phyloP scores from a whole-genome alignment of 805 yeast species.

The Nakazawaea wickerhamii region DNA sequence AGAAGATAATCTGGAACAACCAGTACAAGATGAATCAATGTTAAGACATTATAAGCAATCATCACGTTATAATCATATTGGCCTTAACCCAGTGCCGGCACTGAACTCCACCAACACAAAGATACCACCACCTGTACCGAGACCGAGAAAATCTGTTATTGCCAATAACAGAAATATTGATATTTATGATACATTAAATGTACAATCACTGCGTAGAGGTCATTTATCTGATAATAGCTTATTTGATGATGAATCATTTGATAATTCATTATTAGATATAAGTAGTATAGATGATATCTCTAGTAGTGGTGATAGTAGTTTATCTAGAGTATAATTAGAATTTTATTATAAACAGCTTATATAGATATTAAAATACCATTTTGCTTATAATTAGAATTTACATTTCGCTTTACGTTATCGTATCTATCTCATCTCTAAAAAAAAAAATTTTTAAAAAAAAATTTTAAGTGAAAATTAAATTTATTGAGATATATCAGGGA shows the following conservation, averaged over 20 bases:
- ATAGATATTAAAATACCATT: neutral
- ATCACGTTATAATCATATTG: conserved; percentile 9
- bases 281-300: conserved; percentile 12
- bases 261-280: conserved; percentile 9
- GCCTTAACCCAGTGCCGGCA: conserved; percentile 4
- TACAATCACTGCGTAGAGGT: neutral
- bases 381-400: too few relatives aligned
- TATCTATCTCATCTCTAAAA: too few relatives aligned
- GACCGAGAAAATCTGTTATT: conserved; percentile 4
- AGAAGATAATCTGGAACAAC: conserved; percentile 3
- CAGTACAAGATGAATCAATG: neutral
- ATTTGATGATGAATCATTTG: conserved; percentile 9
- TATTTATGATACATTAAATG: conserved; percentile 8
- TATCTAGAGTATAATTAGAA: neutral
- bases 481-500: too few relatives aligned
- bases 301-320: conserved; percentile 1
- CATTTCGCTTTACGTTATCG: too few relatives aligned
- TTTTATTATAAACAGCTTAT: neutral
- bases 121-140: conserved; percentile 9
- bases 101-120: neutral
- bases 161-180: neutral
- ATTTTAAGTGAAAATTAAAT: neutral
- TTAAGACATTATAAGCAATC: conserved; percentile 7
- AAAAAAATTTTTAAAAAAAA: neutral
- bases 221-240: neutral